These are phyloP conservation scores for Ophiostoma pallidulum DNA, from an alignment of 2,329 filamentous ascomycete genomes.

Conservation along the genomic window DNA sequence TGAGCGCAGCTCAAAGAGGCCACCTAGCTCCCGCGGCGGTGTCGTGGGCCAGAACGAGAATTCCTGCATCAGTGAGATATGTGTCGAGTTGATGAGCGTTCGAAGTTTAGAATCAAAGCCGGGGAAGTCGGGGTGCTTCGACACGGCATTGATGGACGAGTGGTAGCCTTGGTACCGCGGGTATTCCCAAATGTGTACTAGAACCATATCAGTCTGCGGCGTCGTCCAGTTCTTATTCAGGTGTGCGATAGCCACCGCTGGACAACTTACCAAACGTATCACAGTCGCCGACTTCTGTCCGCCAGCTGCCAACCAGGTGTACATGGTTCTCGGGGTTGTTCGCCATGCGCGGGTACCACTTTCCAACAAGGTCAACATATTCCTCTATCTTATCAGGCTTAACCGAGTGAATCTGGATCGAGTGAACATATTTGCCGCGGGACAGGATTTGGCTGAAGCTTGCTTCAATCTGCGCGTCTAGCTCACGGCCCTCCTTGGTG, in stretches of 20 bases:
- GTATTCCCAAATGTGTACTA: slow-evolving; percentile 99
- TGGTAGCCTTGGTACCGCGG: slow-evolving; percentile 96
- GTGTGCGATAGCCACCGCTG: too few relatives aligned
- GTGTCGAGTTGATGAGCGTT: slow-evolving; percentile 73
- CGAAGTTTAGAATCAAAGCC: slow-evolving; percentile 80
- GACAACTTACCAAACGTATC: slow-evolving; percentile 81
- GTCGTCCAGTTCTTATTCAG: too few relatives aligned
- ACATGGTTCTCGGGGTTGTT: slow-evolving; percentile 81
- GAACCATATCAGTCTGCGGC: too few relatives aligned
- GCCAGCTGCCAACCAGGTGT: slow-evolving; percentile 93
- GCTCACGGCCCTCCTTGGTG: slow-evolving; percentile 86
- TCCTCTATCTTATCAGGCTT: slow-evolving; percentile 94
- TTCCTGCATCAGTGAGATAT: slow-evolving; percentile 93
- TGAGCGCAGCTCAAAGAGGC: slow-evolving; percentile 89
- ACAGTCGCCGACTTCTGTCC: slow-evolving; percentile 93
- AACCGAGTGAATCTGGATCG: slow-evolving; percentile 92
- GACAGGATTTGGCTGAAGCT: slow-evolving; percentile 93
- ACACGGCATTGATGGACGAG: slow-evolving; percentile 76
- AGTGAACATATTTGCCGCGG: slow-evolving; percentile 95
- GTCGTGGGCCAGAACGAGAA: slow-evolving; percentile 99
- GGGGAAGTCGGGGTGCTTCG: slow-evolving; percentile 70
- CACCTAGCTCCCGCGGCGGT: slow-evolving; percentile 77
- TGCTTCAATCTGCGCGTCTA: slow-evolving; percentile 91
- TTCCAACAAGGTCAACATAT: slow-evolving; percentile 79
- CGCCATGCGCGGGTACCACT: slow-evolving; percentile 89